phyloP scores from a whole-genome alignment of 2,329 filamentous ascomycete species.

The Zalaria obscura region DNA sequence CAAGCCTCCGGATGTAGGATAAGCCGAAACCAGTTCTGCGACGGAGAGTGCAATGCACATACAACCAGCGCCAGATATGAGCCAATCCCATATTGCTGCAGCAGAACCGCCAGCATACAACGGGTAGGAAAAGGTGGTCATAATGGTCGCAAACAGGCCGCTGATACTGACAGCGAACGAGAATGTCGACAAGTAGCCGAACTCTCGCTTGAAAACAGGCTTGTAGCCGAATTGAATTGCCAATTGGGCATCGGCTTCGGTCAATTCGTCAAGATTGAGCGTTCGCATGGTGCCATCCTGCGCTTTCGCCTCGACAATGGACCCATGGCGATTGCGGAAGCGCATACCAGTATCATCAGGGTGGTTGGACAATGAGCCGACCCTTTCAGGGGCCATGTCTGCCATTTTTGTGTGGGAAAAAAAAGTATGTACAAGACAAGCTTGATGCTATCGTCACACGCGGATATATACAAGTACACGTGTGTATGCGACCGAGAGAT shows the following conservation, averaged over 20 bases:
- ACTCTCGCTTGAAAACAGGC: conserved; percentile 40
- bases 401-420: too few species aligned
- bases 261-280: background rate
- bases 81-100: conserved; percentile 45
- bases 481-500: too few species aligned
- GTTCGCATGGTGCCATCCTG: too few species aligned
- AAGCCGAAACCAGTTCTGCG: conserved; percentile 42
- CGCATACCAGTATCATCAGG: too few species aligned
- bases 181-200: conserved; percentile 43
- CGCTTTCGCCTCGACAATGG: too few species aligned
- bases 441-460: too few species aligned
- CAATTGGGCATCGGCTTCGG: background rate
- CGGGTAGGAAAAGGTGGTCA: conserved; percentile 41
- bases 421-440: too few species aligned
- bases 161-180: conserved; percentile 44
- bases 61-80: conserved; percentile 41
- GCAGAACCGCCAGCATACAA: conserved; percentile 38
- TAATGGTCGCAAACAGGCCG: conserved; percentile 40
- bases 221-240: conserved; percentile 16
- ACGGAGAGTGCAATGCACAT: conserved; percentile 43
- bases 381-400: too few species aligned
- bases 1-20: conserved; percentile 41
- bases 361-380: too few species aligned
- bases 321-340: too few species aligned
- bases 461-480: too few species aligned